Conservation (phyloP, 495 filamentous ascomycete species). For the Neurospora tetrasperma region DNA sequence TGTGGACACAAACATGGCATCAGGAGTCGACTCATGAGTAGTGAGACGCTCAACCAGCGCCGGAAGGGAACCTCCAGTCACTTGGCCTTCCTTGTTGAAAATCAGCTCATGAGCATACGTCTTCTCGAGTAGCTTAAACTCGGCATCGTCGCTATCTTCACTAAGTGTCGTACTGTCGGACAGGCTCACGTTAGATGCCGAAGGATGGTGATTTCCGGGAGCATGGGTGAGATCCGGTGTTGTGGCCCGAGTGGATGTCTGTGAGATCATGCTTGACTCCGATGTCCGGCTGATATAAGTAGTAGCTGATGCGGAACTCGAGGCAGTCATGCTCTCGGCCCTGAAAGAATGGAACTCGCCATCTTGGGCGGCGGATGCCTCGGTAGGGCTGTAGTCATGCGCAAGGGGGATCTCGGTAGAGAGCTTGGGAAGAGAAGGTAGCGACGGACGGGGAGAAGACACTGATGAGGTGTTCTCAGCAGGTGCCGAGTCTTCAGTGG, state of each 20-base stretch:
- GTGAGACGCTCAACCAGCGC: slow-evolving; percentile 91
- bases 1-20: slow-evolving; percentile 83
- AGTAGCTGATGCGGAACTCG: slow-evolving; percentile 49
- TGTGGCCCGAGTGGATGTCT: slow-evolving; percentile 79
- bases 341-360: slow-evolving; percentile 39
- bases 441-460: slow-evolving; percentile 29
- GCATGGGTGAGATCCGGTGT: slow-evolving; percentile 57
- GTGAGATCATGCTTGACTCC: slow-evolving; percentile 69
- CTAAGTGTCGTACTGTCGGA: slow-evolving; percentile 49
- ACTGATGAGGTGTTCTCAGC: slow-evolving; percentile 20
- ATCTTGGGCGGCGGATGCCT: slow-evolving; percentile 31
- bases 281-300: slow-evolving; percentile 75
- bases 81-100: slow-evolving; percentile 87
- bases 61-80: slow-evolving; percentile 84
- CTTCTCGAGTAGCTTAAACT: slow-evolving; percentile 72
- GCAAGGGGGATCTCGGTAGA: slow-evolving; percentile 32
- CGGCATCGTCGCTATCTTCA: slow-evolving; percentile 66
- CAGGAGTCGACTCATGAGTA: slow-evolving; percentile 84
- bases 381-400: slow-evolving; percentile 38
- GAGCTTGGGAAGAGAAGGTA: slow-evolving; percentile 40
- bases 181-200: slow-evolving; percentile 47
- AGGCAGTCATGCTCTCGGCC: slow-evolving; percentile 40
- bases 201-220: slow-evolving; percentile 36
- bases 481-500: not conserved
- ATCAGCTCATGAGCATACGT: slow-evolving; percentile 85